These are phyloP conservation scores for Diaporthe australafricana DNA, from an alignment of 2,329 filamentous ascomycete genomes.

Conservation along the genomic window DNA sequence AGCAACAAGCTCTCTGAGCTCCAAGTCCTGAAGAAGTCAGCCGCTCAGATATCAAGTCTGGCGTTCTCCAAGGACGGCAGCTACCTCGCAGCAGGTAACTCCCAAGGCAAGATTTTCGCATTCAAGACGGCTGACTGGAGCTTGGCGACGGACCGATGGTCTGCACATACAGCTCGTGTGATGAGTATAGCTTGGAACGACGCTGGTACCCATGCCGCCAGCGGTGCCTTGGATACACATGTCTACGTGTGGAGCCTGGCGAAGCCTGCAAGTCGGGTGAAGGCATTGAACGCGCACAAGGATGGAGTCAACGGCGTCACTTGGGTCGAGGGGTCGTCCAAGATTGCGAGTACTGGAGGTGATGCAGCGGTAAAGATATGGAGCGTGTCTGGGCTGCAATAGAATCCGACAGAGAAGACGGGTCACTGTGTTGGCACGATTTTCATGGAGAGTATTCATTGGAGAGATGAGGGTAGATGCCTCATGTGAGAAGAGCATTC, in stretches of 20 bases:
- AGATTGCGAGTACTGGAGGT: conserved; percentile 82
- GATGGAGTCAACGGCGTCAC: conserved; percentile 91
- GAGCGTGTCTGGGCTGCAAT: conserved; percentile 71
- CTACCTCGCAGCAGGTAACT: conserved; percentile 84
- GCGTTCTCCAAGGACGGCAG: conserved; percentile 84
- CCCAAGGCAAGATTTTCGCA: conserved; percentile 87
- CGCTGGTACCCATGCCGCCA: conserved; percentile 81
- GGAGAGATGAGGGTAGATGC: background rate
- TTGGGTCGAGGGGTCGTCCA: conserved; percentile 75
- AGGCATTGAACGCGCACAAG: conserved; percentile 91
- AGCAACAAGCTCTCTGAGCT: conserved; percentile 65
- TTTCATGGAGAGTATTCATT: background rate
- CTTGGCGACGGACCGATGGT: conserved; percentile 81
- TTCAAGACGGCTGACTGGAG: conserved; percentile 76
- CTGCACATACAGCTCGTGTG: conserved; percentile 69
- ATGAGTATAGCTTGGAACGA: conserved; percentile 79
- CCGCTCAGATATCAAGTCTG: conserved; percentile 80
- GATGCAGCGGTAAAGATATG: conserved; percentile 95
- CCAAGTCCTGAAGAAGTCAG: conserved; percentile 74
- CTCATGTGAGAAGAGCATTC: background rate
- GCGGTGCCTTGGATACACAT: conserved; percentile 90
- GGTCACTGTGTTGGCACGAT: background rate
- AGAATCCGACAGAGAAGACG: conserved; percentile 30
- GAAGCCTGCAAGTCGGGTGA: conserved; percentile 86
- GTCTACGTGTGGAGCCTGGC: conserved; percentile 91